phyloP scores from a whole-genome alignment of 768 basidiomycete species.

The Rhizopogon rudus region DNA sequence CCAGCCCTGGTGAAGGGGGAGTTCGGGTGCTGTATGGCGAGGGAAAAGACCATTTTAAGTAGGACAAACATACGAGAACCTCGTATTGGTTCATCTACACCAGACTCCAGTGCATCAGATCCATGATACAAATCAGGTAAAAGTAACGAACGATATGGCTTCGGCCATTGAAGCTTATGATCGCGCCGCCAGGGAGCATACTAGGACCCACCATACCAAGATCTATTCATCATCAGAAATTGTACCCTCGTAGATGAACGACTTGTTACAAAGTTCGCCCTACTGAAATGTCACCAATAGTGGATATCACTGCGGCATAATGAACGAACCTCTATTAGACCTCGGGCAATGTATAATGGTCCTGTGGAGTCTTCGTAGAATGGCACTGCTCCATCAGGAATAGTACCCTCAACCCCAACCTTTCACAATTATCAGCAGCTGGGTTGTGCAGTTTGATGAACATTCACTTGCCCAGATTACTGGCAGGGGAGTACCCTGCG shows the following conservation, averaged over 20 bases:
- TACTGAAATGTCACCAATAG: not conserved
- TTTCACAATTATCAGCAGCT: constrained; percentile 6
- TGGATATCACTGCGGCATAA: no score
- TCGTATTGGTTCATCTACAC: constrained; percentile 17
- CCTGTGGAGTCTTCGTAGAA: constrained; percentile 1
- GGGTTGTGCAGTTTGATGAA: no score
- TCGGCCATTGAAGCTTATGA: not conserved
- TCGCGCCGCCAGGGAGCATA: constrained; percentile 11
- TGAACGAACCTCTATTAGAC: constrained; percentile 8
- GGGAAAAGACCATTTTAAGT: constrained; percentile 11
- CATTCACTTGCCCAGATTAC: no score
- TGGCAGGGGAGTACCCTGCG: no score
- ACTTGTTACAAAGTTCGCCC: constrained; percentile 14
- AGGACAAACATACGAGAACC: constrained; percentile 15
- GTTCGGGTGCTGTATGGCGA: not conserved
- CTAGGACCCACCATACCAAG: constrained; percentile 2
- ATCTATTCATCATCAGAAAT: not conserved
- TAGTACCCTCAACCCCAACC: constrained; percentile 8
- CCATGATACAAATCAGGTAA: not conserved
- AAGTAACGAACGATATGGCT: not conserved
- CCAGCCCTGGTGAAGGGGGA: not conserved
- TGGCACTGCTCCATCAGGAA: constrained; percentile 17
- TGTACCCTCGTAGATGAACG: not conserved
- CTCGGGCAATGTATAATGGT: constrained; percentile 16
- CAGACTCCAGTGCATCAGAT: not conserved